Base-by-base conservation (phyloP, 2,329 filamentous ascomycete species). In the Graphilbum ipis-grandicollis region DNA sequence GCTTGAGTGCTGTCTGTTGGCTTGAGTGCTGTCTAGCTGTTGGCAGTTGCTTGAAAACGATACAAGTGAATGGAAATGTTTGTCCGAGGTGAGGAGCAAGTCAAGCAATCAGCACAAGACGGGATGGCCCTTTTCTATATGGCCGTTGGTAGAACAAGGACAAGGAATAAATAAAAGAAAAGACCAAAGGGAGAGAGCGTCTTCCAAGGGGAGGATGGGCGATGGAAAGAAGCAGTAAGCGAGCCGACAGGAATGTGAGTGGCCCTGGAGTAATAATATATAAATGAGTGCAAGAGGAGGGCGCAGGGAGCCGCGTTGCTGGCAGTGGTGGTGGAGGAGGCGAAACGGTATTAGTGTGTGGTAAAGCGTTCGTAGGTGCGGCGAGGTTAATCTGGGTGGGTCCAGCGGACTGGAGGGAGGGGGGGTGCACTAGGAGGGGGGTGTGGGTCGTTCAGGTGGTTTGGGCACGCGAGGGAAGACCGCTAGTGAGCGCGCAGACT, bases 181-280 rank as follows among this genome's bases (percentile, higher is more conserved):
- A n/a, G 15, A 32, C 32, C 8, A 33, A 33, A 41, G n/a, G 14
- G 15, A 39, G 23, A 42, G 28, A 15, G 19, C 15, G 12, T 21
- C 33, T 33, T 22, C 29, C 30, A 35, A 21, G 31, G 25, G 25
- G 36, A 33, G 38, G 38, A 33, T 36, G 34, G 38, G 23, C n/a
- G 19, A 28, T 17, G 18, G 21, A 5, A 28, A 35, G 14, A 12
- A 21, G 32, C 21, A 37, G 34, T 9, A 31, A 40, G 34, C 30
- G 31, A 39, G 25, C 26, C 29, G 33, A 18, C 18, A 42, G 39
- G 43, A 44, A 43, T 40, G 43, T 29, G 36, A 37, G 41, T 33
- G 34, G 42, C 38, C 31, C 35, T 40, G 39, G 34, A n/a, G n/a
- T 40, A 42, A 15, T 44, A 44, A 41, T 47, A 45, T 45, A 46